Conservation (phyloP, 2,329 filamentous ascomycete genomes). For the Claviceps digitariae region DNA sequence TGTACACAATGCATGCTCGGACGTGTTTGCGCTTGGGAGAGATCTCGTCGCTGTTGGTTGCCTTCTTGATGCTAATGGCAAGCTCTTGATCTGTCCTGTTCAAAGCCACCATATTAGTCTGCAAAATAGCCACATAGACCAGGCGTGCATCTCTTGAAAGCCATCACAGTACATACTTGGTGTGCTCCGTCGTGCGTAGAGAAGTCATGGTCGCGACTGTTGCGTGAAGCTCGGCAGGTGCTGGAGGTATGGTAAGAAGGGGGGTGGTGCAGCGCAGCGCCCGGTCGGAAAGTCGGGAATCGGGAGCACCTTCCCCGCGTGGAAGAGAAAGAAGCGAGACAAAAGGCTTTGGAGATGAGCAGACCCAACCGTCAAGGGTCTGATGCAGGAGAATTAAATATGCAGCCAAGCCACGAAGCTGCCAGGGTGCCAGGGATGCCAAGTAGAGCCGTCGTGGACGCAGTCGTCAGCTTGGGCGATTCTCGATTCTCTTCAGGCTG, state of each 20-base stretch:
- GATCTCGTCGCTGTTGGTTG: slow-evolving; percentile 54
- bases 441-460: background rate
- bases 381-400: background rate
- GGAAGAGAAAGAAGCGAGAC: background rate
- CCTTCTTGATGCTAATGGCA: slow-evolving; percentile 57
- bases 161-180: slow-evolving; percentile 16
- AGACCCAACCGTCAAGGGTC: background rate
- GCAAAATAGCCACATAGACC: background rate
- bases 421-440: background rate
- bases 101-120: background rate
- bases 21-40: slow-evolving; percentile 82
- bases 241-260: slow-evolving; percentile 1
- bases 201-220: slow-evolving; percentile 14
- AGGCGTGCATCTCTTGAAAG: background rate
- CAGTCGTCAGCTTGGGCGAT: background rate
- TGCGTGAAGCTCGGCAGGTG: slow-evolving; percentile 2
- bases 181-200: slow-evolving; percentile 22
- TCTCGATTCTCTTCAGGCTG: background rate
- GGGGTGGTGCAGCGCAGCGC: slow-evolving; percentile 1
- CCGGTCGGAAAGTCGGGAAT: background rate
- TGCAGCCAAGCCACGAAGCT: background rate
- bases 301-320: background rate
- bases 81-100: slow-evolving; percentile 53
- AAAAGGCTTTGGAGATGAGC: background rate
- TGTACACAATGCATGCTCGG: slow-evolving; percentile 93